These are phyloP conservation scores for Mycena chlorophos DNA, from an alignment of 768 basidiomycete species.

Conservation along the genomic window DNA sequence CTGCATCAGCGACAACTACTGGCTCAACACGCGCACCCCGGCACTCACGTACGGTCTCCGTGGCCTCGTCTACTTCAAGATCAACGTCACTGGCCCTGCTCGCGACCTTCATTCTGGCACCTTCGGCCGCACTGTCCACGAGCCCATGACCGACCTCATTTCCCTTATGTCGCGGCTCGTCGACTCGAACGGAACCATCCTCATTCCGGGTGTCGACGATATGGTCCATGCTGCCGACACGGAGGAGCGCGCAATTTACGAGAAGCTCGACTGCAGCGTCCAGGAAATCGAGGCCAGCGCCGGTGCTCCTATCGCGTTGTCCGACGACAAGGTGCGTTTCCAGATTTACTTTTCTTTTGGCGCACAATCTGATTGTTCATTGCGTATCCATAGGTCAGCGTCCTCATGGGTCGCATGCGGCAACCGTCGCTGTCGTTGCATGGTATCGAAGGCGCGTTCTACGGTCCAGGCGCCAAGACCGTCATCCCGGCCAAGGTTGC, in stretches of 20 bases:
- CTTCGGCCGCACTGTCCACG: conserved; percentile 61
- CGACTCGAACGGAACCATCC: conserved; percentile 58
- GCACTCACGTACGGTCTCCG: conserved; percentile 86
- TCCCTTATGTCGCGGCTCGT: conserved; percentile 70
- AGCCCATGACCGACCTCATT: conserved; percentile 82
- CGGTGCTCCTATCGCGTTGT: conserved; percentile 74
- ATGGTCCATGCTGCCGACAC: conserved; percentile 42
- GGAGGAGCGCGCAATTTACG: conserved; percentile 52
- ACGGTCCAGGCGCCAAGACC: conserved; percentile 78
- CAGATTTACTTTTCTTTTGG: neutral
- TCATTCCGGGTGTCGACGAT: conserved; percentile 71
- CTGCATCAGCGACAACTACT: conserved; percentile 96
- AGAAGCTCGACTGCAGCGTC: conserved; percentile 68
- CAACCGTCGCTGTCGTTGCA: conserved; percentile 86
- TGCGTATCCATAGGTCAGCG: conserved; percentile 36
- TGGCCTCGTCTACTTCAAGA: conserved; percentile 83
- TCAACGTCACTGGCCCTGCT: conserved; percentile 79
- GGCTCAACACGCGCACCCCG: conserved; percentile 82
- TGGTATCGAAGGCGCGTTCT: conserved; percentile 96
- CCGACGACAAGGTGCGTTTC: conserved; percentile 56
- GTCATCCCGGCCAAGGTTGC: conserved; percentile 89
- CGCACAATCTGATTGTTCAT: neutral
- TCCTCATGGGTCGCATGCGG: conserved; percentile 94
- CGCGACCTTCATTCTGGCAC: conserved; percentile 88
- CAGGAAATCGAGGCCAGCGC: conserved; percentile 74